Evolutionary conservation across 2,329 filamentous ascomycete genomes (phyloP).

Genomic region (Hypoxylon sp.): DNA sequence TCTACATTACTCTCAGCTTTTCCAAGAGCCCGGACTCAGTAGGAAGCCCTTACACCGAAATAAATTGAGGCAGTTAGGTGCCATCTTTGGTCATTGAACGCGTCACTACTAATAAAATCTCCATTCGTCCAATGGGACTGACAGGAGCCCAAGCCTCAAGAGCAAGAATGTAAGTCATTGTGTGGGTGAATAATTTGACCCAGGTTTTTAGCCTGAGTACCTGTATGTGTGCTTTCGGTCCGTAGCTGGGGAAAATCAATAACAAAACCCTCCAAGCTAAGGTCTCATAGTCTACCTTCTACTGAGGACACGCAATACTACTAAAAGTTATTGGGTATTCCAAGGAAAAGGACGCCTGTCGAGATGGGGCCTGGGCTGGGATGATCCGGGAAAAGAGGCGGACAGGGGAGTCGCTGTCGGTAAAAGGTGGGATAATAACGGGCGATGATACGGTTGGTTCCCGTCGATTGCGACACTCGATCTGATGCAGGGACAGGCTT

Average conservation of each 20-base stretch:
- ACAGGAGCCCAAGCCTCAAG: slow-evolving; percentile 17
- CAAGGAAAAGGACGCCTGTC: slow-evolving; percentile 16
- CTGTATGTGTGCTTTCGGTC: slow-evolving; percentile 31
- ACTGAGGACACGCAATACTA: slow-evolving; percentile 33
- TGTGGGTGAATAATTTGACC: slow-evolving; percentile 26
- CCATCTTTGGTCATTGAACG: slow-evolving; percentile 37
- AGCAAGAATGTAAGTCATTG: slow-evolving; percentile 25
- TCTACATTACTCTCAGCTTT: slow-evolving; percentile 12
- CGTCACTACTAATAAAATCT: slow-evolving; percentile 29
- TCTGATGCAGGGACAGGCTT: slow-evolving; percentile 39
- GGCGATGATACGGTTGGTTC: slow-evolving; percentile 42
- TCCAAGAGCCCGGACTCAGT: slow-evolving; percentile 17
- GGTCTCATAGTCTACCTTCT: slow-evolving; percentile 17
- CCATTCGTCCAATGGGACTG: slow-evolving; percentile 18
- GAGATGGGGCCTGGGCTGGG: slow-evolving; percentile 33
- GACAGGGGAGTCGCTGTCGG: slow-evolving; percentile 39
- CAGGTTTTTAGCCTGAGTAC: slow-evolving; percentile 40
- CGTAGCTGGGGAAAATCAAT: slow-evolving; percentile 23
- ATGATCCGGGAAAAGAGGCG: slow-evolving; percentile 40
- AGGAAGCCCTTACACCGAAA: slow-evolving; percentile 27
- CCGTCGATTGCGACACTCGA: slow-evolving; percentile 38
- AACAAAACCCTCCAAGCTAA: slow-evolving; percentile 15
- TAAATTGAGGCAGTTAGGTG: slow-evolving; percentile 26
- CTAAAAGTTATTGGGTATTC: slow-evolving; percentile 27
- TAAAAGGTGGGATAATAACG: slow-evolving; percentile 46